Percentiles rank a stretch among this genome's conserved stretches.
Evolutionary conservation across 1,139 yeast genomes (phyloP).

Genomic region (Scheffersomyces parashehatae): DNA sequence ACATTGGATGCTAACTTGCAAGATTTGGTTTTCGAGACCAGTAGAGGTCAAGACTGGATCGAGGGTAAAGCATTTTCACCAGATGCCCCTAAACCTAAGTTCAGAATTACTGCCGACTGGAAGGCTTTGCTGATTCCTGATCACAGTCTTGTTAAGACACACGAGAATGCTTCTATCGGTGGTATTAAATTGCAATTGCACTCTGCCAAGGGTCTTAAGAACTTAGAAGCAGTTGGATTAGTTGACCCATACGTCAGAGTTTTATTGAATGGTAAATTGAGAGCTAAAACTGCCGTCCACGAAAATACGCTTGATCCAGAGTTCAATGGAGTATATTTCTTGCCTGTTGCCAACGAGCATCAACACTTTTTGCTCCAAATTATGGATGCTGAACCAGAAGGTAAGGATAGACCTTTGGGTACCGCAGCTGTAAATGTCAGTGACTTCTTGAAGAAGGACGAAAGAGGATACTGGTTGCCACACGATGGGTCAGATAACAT

Average conservation of each 20-base stretch:
- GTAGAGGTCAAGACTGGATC: conserved; percentile 54
- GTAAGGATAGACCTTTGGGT: conserved; percentile 66
- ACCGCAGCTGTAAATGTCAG: conserved; percentile 51
- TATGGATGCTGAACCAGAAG: conserved; percentile 65
- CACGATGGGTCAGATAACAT: conserved; percentile 53
- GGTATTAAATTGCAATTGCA: conserved; percentile 61
- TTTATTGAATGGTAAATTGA: conserved; percentile 55
- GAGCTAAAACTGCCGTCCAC: conserved; percentile 55
- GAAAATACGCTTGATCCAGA: conserved; percentile 58
- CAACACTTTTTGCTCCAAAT: conserved; percentile 60
- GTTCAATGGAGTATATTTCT: conserved; percentile 58
- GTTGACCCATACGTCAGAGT: conserved; percentile 73
- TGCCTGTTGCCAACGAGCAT: conserved; percentile 63
- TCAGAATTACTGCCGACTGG: conserved; percentile 62
- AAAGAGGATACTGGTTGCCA: conserved; percentile 46
- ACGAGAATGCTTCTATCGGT: conserved; percentile 62
- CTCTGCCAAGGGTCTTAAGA: conserved; percentile 54
- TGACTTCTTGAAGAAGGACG: conserved; percentile 48
- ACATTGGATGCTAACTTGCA: conserved; percentile 55
- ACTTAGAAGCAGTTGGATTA: conserved; percentile 64
- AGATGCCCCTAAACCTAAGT: conserved; percentile 44
- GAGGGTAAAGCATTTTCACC: conserved; percentile 38
- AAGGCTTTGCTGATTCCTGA: conserved; percentile 70
- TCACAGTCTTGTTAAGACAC: conserved; percentile 40
- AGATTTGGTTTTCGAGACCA: conserved; percentile 53